Evolutionary conservation across 2,329 filamentous ascomycete species (phyloP).

Genomic region (Alternaria sp.): DNA sequence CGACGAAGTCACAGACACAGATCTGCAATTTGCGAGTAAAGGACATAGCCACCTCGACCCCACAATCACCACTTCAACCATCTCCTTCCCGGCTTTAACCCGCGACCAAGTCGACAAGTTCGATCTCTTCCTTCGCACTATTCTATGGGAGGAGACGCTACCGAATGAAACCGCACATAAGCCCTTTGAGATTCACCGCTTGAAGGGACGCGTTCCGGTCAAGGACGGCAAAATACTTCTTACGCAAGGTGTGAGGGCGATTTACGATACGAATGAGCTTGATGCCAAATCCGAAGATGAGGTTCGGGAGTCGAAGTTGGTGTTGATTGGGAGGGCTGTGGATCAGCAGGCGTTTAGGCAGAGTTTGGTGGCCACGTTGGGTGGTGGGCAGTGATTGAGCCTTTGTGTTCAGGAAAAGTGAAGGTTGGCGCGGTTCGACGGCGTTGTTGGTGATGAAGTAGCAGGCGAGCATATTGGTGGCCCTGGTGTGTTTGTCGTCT

Average conservation of each 20-base stretch:
- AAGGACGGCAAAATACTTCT: conserved; percentile 72
- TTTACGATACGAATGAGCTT: conserved; percentile 85
- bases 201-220: conserved; percentile 80
- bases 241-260: conserved; percentile 88
- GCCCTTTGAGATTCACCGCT: conserved; percentile 80
- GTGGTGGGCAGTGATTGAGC: not conserved
- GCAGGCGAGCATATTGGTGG: too few relatives aligned
- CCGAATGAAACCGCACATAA: conserved; percentile 46
- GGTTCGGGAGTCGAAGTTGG: conserved; percentile 32
- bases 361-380: conserved; percentile 16
- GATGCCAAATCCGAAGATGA: not conserved
- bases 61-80: conserved; percentile 81
- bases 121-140: conserved; percentile 80
- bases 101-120: conserved; percentile 66
- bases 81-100: conserved; percentile 68
- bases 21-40: conserved; percentile 72
- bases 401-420: fast-evolving
- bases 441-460: not conserved
- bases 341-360: conserved; percentile 24
- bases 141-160: conserved; percentile 81
- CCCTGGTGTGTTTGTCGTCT: too few relatives aligned
- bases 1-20: conserved; percentile 72
- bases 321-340: conserved; percentile 41
- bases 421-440: not conserved
- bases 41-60: conserved; percentile 92